A percentile compares a stretch with the other conserved stretches of the same genome.
These are phyloP conservation scores for Aspergillus brasiliensis DNA, from an alignment of 2,329 filamentous ascomycete species.

Conservation along the genomic window DNA sequence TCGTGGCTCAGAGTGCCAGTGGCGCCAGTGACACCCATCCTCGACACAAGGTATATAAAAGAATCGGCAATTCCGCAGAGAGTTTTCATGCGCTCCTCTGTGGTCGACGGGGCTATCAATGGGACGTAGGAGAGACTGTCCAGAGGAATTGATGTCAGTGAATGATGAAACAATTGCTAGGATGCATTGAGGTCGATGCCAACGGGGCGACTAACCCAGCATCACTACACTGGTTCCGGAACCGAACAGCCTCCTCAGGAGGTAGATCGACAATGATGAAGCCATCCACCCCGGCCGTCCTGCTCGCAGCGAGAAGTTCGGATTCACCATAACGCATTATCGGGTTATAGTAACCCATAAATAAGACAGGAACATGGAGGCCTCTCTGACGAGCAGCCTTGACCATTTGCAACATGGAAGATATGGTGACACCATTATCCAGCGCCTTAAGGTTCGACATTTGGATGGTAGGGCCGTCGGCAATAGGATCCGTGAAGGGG, in stretches of 20 bases:
- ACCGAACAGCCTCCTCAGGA: slow-evolving; percentile 90
- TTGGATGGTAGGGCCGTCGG: slow-evolving; percentile 93
- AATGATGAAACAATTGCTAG: neutral
- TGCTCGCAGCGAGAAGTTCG: slow-evolving; percentile 75
- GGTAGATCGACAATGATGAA: slow-evolving; percentile 97
- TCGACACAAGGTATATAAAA: slow-evolving; percentile 95
- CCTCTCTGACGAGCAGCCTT: slow-evolving; percentile 73
- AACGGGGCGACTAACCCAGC: slow-evolving; percentile 61
- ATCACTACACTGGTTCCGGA: slow-evolving; percentile 79
- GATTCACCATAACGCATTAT: slow-evolving; percentile 90
- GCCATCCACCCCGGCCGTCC: slow-evolving; percentile 82
- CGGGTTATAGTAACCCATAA: slow-evolving; percentile 99
- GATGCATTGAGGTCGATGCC: too few species aligned
- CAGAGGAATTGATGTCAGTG: neutral
- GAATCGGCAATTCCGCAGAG: slow-evolving; percentile 93
- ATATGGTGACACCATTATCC: slow-evolving; percentile 79
- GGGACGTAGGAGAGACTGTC: slow-evolving; percentile 85
- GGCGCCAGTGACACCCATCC: slow-evolving; percentile 91
- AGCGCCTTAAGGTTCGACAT: slow-evolving; percentile 85
- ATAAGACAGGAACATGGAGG: slow-evolving; percentile 75
- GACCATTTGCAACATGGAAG: slow-evolving; percentile 77
- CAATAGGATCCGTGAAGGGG: slow-evolving; percentile 94
- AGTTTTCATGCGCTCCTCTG: slow-evolving; percentile 84
- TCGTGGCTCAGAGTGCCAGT: slow-evolving; percentile 76
- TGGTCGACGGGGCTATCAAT: slow-evolving; percentile 87